Conservation (phyloP, 2,329 filamentous ascomycete genomes). For the Colletotrichum limetticola region DNA sequence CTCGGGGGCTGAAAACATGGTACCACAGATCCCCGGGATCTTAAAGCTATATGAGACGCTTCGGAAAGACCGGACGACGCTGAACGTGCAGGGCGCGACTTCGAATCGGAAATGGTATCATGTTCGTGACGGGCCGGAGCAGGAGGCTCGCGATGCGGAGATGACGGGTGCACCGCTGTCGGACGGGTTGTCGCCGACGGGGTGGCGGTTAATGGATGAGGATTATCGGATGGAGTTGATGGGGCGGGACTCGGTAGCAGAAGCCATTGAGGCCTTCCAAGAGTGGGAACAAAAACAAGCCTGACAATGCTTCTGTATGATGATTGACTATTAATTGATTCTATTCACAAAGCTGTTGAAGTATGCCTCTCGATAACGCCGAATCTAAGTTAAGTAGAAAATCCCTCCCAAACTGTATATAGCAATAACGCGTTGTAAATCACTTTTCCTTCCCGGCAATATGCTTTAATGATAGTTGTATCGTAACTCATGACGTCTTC, state of each 20-base stretch:
- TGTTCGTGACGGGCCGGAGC: slow-evolving; percentile 17
- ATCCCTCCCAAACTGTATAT: background rate
- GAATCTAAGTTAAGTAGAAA: background rate
- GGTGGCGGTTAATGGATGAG: slow-evolving; percentile 12
- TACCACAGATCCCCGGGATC: slow-evolving; percentile 1
- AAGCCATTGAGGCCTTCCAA: background rate
- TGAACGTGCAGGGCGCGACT: slow-evolving; percentile 1
- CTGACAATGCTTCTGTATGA: too few species aligned
- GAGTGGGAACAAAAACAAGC: background rate
- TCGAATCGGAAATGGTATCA: slow-evolving; percentile 31
- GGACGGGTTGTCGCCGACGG: background rate
- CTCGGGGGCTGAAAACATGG: background rate
- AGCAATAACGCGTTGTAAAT: background rate
- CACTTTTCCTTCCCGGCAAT: background rate
- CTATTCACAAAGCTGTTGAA: background rate
- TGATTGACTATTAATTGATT: background rate
- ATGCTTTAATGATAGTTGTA: background rate
- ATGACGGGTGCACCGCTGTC: background rate
- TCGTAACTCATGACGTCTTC: slow-evolving; percentile 18
- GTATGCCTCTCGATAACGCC: background rate
- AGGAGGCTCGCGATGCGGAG: slow-evolving; percentile 22
- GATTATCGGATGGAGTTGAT: background rate
- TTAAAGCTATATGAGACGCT: slow-evolving; percentile 9
- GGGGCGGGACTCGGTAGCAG: slow-evolving; percentile 1
- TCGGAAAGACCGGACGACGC: background rate